A percentile compares a stretch with the other conserved stretches of the same genome.
Evolutionary conservation across 176 grass and related monocot species (phyloP).

Genomic region (Alloteropsis semialata): DNA sequence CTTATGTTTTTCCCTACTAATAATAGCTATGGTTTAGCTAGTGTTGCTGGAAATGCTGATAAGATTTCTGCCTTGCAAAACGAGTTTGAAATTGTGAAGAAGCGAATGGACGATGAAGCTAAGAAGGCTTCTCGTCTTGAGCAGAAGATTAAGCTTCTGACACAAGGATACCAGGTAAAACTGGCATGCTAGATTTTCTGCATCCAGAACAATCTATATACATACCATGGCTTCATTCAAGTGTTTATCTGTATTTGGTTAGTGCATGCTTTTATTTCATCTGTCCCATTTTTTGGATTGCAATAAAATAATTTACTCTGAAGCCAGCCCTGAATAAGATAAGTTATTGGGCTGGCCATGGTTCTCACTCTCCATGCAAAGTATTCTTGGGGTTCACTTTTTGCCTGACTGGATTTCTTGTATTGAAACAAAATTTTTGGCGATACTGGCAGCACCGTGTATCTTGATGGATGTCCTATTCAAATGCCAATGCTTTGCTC

Average conservation of each 20-base stretch:
- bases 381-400: neutral
- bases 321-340: neutral
- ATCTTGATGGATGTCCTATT: neutral
- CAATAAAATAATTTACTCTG: constrained; percentile 3
- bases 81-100: constrained; percentile 92
- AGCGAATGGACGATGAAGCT: constrained; percentile 85
- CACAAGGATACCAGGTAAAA: constrained; percentile 88
- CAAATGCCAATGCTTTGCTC: constrained; percentile 12
- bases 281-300: neutral
- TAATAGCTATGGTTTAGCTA: constrained; percentile 77
- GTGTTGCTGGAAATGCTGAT: constrained; percentile 75
- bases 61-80: constrained; percentile 73
- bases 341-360: neutral
- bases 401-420: neutral
- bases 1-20: constrained; percentile 83
- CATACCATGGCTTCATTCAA: neutral
- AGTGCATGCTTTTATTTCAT: neutral
- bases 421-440: neutral
- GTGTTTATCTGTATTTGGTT: neutral
- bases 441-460: neutral
- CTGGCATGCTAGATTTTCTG: neutral
- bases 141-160: constrained; percentile 94
- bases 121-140: constrained; percentile 86
- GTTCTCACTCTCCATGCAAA: neutral
- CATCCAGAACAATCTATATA: constrained; percentile 11